These are phyloP conservation scores for Mycena alexandri DNA, from an alignment of 768 basidiomycete genomes.

Conservation along the genomic window DNA sequence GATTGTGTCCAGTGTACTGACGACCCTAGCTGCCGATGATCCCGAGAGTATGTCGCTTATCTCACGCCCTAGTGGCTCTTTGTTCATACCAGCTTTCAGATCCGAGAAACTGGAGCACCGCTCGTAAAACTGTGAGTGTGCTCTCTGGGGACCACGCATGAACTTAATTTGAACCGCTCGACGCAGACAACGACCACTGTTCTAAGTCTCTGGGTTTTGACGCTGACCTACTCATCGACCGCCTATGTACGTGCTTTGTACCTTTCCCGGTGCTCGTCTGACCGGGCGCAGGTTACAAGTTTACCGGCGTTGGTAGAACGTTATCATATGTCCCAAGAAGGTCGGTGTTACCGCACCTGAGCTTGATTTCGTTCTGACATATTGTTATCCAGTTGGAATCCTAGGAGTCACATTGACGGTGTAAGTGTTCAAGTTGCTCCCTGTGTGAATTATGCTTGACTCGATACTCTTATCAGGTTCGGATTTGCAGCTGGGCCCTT, in stretches of 20 bases:
- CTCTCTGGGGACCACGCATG: not conserved
- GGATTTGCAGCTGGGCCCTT: conserved; percentile 37
- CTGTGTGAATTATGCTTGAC: not conserved
- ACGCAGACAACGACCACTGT: conserved; percentile 25
- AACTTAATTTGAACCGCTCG: not conserved
- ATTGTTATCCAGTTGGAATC: conserved; percentile 18
- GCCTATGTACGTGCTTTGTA: conserved; percentile 22
- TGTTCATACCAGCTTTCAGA: conserved; percentile 8
- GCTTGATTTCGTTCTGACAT: not conserved
- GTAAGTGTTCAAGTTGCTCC: not conserved
- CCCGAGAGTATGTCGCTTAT: conserved; percentile 16
- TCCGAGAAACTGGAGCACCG: conserved; percentile 26
- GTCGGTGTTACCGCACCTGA: not conserved
- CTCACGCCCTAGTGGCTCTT: too few species aligned
- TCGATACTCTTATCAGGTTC: conserved; percentile 8
- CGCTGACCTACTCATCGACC: conserved; percentile 30
- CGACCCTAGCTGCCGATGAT: conserved; percentile 28
- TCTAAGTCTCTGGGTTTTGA: conserved; percentile 31
- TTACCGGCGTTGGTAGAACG: conserved; percentile 21
- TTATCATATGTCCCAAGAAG: conserved; percentile 28
- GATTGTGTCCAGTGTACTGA: too few species aligned
- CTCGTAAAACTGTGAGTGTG: conserved; percentile 5
- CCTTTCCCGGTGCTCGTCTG: not conserved
- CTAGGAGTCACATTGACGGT: conserved; percentile 26
- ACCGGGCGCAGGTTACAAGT: conserved; percentile 30